Percentiles rank a stretch among this genome's conserved stretches.
These are phyloP conservation scores for Tetraselmis chui DNA, from an alignment of 139 green algal genomes.

Conservation along the genomic window DNA sequence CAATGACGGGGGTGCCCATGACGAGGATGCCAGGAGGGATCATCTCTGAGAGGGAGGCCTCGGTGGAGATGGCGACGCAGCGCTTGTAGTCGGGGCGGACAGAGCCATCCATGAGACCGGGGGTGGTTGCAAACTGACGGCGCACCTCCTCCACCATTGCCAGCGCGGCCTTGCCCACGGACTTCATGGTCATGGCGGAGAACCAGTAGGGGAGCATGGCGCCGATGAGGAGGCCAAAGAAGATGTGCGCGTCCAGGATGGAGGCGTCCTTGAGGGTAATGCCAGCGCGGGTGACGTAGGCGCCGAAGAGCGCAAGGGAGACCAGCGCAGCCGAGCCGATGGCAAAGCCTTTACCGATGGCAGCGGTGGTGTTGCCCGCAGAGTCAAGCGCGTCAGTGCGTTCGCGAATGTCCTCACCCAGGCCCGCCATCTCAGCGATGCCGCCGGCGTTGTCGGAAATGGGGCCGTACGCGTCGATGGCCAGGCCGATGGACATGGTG, in stretches of 20 bases:
- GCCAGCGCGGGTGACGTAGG: conserved; percentile 80
- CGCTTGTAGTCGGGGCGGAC: conserved; percentile 80
- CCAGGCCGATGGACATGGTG: conserved; percentile 88
- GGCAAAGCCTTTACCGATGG: conserved; percentile 97
- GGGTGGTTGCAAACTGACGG: conserved; percentile 90
- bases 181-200: conserved; percentile 98
- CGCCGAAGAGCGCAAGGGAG: conserved; percentile 94
- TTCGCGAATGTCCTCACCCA: conserved; percentile 96
- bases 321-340: conserved; percentile 96
- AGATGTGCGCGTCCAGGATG: conserved; percentile 87
- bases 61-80: conserved; percentile 88
- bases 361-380: conserved; percentile 96
- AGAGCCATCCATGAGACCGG: conserved; percentile 88
- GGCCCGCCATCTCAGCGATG: conserved; percentile 97
- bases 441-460: conserved; percentile 95
- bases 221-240: conserved; percentile 86
- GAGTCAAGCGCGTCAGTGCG: conserved; percentile 93
- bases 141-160: conserved; percentile 84
- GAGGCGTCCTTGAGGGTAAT: conserved; percentile 77
- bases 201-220: conserved; percentile 98
- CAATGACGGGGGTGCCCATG: conserved; percentile 83
- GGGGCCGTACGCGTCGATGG: conserved; percentile 94
- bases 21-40: conserved; percentile 85
- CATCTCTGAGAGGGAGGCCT: conserved; percentile 88
- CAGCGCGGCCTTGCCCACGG: conserved; percentile 85